Evolutionary conservation across 129 eudicot genomes (phyloP).

Genomic region (Pittosporum tobira): DNA sequence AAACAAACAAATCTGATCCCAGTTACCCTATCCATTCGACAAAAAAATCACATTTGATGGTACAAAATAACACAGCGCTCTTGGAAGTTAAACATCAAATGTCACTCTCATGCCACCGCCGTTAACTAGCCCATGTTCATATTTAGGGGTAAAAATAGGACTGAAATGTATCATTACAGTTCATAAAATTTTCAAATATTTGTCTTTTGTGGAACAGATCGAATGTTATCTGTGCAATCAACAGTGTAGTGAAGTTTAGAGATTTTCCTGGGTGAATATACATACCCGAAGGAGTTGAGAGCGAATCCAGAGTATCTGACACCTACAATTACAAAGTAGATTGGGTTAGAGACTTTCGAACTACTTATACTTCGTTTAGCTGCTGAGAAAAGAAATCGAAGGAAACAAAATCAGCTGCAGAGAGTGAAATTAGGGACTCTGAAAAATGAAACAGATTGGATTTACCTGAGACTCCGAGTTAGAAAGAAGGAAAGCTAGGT

Average conservation of each 20-base stretch:
- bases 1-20: no score
- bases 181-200: no score
- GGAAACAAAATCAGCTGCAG: not conserved
- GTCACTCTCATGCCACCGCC: no score
- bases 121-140: no score
- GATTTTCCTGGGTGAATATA: not conserved
- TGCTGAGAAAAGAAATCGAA: not conserved
- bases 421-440: not conserved
- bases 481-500: not conserved
- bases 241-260: not conserved
- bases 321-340: constrained; percentile 9
- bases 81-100: no score
- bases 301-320: constrained; percentile 24
- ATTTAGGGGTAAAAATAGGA: no score
- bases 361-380: not conserved
- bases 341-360: not conserved
- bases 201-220: not conserved
- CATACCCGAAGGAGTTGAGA: constrained; percentile 34
- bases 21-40: no score
- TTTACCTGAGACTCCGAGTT: constrained; percentile 27
- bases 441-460: not conserved
- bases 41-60: no score
- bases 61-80: no score
- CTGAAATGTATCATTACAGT: no score
- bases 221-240: not conserved